A percentile compares a stretch with the other conserved stretches of the same genome.
These are phyloP conservation scores for Xylariaceae sp. DNA, from an alignment of 2,329 filamentous ascomycete species.

Conservation along the genomic window DNA sequence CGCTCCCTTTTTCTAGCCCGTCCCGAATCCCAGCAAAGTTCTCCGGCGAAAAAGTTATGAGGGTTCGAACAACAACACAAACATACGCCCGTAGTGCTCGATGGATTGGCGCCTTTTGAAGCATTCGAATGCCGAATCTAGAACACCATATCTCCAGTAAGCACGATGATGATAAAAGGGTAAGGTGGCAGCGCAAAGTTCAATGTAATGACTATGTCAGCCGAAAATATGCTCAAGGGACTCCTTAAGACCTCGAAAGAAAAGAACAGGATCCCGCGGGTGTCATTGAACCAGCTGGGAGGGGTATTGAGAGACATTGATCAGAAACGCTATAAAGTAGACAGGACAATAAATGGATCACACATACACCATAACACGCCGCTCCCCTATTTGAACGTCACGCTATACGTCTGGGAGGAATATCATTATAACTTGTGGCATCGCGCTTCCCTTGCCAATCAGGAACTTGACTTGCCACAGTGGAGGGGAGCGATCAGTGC, in stretches of 20 bases:
- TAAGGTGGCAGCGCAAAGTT: background rate
- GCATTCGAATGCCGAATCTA: background rate
- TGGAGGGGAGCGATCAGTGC: slow-evolving; percentile 11
- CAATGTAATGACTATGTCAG: background rate
- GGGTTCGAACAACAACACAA: background rate
- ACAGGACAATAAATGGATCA: background rate
- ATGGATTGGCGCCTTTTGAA: background rate
- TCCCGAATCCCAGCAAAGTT: background rate
- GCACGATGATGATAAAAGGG: background rate
- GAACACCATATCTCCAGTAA: background rate
- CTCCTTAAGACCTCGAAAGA: background rate
- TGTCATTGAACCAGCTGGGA: background rate
- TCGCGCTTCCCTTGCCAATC: background rate
- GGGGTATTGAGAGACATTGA: background rate
- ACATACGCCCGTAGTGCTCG: background rate
- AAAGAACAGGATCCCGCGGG: background rate
- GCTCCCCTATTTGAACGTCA: background rate
- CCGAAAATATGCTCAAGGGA: background rate
- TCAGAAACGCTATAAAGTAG: background rate
- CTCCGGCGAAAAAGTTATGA: background rate
- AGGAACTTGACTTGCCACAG: background rate
- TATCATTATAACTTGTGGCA: background rate
- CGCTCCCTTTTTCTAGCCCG: background rate
- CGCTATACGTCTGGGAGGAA: background rate
- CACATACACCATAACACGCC: too few relatives aligned